Conservation (phyloP, 1,284 basidiomycete genomes). For the Gymnopus androsaceus region DNA sequence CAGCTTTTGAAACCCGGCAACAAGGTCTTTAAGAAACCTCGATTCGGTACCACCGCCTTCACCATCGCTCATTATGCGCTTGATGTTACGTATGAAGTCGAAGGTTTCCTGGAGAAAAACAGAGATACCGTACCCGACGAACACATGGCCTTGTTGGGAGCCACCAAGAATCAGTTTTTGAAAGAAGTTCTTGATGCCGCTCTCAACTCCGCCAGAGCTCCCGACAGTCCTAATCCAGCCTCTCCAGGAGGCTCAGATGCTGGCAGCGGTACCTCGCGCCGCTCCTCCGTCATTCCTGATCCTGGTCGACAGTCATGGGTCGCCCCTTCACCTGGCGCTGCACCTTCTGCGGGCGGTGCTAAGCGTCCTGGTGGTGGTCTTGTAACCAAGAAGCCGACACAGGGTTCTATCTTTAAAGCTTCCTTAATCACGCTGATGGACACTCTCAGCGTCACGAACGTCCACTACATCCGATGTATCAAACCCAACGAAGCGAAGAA, state of each 20-base stretch:
- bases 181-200: slow-evolving; percentile 94
- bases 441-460: slow-evolving; percentile 95
- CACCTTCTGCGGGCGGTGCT: slow-evolving; percentile 34
- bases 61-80: slow-evolving; percentile 98
- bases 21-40: slow-evolving; percentile 96
- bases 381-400: slow-evolving; percentile 86
- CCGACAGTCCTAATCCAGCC: slow-evolving; percentile 62
- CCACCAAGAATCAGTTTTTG: slow-evolving; percentile 90
- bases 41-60: slow-evolving; percentile 96
- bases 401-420: slow-evolving; percentile 98
- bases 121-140: slow-evolving; percentile 99
- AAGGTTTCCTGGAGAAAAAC: slow-evolving; percentile 99
- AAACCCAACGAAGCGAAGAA: slow-evolving; percentile 97
- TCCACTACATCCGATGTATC: slow-evolving; percentile 99
- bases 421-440: slow-evolving; percentile 96
- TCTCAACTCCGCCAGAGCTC: slow-evolving; percentile 68
- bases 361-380: slow-evolving; percentile 54
- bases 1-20: slow-evolving; percentile 87
- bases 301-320: slow-evolving; percentile 78
- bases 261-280: slow-evolving; percentile 71
- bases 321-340: slow-evolving; percentile 41
- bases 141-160: slow-evolving; percentile 85
- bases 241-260: slow-evolving; percentile 77
- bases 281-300: slow-evolving; percentile 82
- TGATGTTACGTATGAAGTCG: slow-evolving; percentile 97